These are phyloP conservation scores for Phaseolus coccineus DNA, from an alignment of 331 rosid genomes.

Conservation along the genomic window DNA sequence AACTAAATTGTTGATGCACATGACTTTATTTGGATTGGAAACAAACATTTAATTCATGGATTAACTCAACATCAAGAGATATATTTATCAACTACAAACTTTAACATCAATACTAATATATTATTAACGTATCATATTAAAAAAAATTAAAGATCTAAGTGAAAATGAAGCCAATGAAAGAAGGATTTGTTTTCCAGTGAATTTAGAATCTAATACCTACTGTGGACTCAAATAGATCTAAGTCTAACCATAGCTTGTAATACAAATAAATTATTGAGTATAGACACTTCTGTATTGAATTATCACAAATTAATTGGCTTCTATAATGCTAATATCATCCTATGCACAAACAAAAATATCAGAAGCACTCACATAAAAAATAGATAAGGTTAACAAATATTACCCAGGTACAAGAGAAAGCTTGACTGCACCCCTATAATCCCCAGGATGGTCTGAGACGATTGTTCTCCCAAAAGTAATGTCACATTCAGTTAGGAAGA, in stretches of 20 bases:
- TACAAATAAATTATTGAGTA: neutral
- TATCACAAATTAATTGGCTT: conserved; percentile 6
- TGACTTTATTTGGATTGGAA: neutral
- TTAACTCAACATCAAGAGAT: conserved; percentile 11
- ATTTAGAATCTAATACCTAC: neutral
- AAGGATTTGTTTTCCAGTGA: neutral
- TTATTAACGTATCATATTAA: neutral
- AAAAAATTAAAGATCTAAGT: neutral
- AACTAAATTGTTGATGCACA: neutral
- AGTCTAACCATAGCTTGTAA: neutral
- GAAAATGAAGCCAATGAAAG: no score
- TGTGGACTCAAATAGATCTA: neutral
- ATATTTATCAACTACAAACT: conserved; percentile 2
- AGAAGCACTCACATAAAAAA: conserved; percentile 15
- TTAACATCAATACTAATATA: neutral
- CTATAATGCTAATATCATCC: neutral
- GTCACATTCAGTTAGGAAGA: conserved; percentile 79
- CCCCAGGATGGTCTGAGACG: conserved; percentile 71
- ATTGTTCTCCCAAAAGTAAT: conserved; percentile 73
- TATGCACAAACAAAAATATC: neutral
- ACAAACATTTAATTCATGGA: neutral
- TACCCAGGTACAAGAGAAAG: conserved; percentile 84
- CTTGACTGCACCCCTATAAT: conserved; percentile 66
- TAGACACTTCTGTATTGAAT: neutral
- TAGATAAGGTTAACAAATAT: conserved; percentile 22